phyloP scores from a whole-genome alignment of 2,329 filamentous ascomycete species.

The Celoporthe dispersa region DNA sequence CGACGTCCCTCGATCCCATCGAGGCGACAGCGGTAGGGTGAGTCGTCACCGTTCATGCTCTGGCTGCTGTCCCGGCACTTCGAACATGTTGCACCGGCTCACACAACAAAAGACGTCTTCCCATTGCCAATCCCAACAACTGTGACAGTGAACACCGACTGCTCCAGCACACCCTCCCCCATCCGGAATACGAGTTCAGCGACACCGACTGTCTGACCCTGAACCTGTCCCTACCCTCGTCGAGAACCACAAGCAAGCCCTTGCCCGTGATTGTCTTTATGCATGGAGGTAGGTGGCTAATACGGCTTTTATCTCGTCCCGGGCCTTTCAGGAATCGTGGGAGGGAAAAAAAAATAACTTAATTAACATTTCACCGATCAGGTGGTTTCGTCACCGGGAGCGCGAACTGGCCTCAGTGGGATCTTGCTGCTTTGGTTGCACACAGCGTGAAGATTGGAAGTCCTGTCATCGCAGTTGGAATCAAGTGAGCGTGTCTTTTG shows the following conservation, averaged over 20 bases:
- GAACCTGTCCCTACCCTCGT: slow-evolving; percentile 52
- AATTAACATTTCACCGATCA: not conserved
- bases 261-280: slow-evolving; percentile 58
- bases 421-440: slow-evolving; percentile 49
- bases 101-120: slow-evolving; percentile 38
- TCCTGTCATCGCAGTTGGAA: slow-evolving; percentile 51
- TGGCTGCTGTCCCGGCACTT: no score
- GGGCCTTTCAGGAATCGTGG: no score
- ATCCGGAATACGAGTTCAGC: slow-evolving; percentile 44
- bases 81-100: not conserved
- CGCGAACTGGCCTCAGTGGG: slow-evolving; percentile 57
- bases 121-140: slow-evolving; percentile 45
- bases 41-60: slow-evolving; percentile 11
- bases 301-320: not conserved
- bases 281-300: slow-evolving; percentile 47
- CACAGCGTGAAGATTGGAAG: slow-evolving; percentile 46
- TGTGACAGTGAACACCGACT: slow-evolving; percentile 51
- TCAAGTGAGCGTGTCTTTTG: slow-evolving; percentile 48
- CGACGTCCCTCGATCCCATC: slow-evolving; percentile 21
- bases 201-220: slow-evolving; percentile 56
- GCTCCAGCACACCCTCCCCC: slow-evolving; percentile 52
- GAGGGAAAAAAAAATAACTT: no score
- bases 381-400: slow-evolving; percentile 51
- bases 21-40: slow-evolving; percentile 44
- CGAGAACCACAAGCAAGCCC: slow-evolving; percentile 31